phyloP scores from a whole-genome alignment of 345 rosid species.

The Aurinia saxatilis region DNA sequence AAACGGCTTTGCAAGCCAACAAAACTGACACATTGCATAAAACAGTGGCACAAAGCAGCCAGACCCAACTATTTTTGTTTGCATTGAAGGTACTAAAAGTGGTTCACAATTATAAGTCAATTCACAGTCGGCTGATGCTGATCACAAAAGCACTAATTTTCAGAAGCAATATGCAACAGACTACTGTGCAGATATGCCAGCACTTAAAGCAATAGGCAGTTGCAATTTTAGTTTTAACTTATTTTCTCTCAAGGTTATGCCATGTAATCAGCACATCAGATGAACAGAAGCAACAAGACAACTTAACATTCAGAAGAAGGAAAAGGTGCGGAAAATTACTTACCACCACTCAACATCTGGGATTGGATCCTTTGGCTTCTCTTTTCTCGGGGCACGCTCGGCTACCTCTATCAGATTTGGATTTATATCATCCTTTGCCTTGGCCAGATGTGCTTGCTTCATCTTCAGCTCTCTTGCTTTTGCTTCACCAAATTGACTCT shows the following conservation, averaged over 20 bases:
- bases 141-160: not conserved
- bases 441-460: conserved; percentile 87
- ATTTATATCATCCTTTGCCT: conserved; percentile 83
- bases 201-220: not conserved
- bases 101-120: not conserved
- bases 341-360: conserved; percentile 99
- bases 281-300: not conserved
- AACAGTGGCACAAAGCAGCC: not conserved
- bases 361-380: conserved; percentile 69
- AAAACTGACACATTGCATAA: not conserved
- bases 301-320: not conserved
- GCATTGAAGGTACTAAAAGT: not conserved
- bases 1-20: not conserved
- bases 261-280: no score
- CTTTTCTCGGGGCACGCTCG: conserved; percentile 65
- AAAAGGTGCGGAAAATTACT: conserved; percentile 26
- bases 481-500: conserved; percentile 98
- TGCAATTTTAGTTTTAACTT: not conserved
- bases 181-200: not conserved
- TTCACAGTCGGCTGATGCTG: not conserved
- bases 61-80: not conserved
- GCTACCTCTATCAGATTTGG: conserved; percentile 92
- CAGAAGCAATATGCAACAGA: not conserved
- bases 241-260: not conserved
- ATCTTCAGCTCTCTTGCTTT: conserved; percentile 83